These are phyloP conservation scores for Beauveria australis DNA, from an alignment of 2,329 filamentous ascomycete species.

Conservation along the genomic window DNA sequence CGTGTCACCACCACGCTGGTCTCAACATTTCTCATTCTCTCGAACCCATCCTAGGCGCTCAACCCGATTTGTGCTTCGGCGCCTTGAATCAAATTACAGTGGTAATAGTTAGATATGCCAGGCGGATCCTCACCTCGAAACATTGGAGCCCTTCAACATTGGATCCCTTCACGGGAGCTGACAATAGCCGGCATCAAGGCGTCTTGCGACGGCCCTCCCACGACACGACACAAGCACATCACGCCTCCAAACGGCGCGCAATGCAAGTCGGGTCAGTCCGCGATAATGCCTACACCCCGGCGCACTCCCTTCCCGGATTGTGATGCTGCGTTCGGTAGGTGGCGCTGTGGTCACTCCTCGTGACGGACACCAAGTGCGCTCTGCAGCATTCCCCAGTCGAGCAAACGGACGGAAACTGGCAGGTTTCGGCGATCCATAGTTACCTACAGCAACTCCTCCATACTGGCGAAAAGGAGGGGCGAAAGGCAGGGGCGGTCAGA, in stretches of 20 bases:
- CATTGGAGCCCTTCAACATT: neutral
- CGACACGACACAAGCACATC: neutral
- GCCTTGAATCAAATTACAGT: neutral
- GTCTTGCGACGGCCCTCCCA: neutral
- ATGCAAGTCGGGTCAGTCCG: neutral
- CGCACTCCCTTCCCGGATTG: neutral
- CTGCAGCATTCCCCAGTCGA: neutral
- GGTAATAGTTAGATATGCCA: neutral
- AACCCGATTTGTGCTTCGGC: neutral
- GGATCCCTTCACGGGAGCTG: neutral
- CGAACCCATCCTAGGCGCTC: neutral
- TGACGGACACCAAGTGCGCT: conserved; percentile 1
- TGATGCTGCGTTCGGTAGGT: neutral
- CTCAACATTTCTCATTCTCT: neutral
- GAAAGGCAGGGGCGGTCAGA: neutral
- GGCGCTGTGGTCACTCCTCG: neutral
- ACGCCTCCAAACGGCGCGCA: neutral
- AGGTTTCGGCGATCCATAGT: neutral
- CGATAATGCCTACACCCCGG: neutral
- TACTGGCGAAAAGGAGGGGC: neutral
- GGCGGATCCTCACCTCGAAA: neutral
- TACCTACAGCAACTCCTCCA: neutral
- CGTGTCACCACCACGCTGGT: neutral
- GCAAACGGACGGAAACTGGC: neutral
- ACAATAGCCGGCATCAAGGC: neutral